These are phyloP conservation scores for Lactuca saligna DNA, from an alignment of 129 eudicot species.

Conservation along the genomic window DNA sequence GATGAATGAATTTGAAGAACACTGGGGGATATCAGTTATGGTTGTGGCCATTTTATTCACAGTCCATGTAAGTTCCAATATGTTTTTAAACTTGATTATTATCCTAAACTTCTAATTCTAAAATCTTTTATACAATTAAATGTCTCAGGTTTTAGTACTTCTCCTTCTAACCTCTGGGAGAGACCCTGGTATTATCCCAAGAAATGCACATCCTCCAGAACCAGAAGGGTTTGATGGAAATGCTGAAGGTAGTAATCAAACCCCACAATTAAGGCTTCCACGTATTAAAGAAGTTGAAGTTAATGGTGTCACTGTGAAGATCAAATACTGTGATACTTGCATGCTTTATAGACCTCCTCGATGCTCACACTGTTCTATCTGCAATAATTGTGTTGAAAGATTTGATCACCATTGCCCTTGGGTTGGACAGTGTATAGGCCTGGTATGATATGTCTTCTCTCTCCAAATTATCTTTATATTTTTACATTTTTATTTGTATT, in stretches of 20 bases:
- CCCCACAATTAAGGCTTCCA: constrained; percentile 87
- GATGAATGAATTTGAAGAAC: constrained; percentile 58
- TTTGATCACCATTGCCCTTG: constrained; percentile 99
- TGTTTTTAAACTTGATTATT: too few relatives aligned
- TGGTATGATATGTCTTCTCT: constrained; percentile 53
- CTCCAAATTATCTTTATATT: background rate
- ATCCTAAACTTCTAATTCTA: background rate
- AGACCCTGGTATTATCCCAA: constrained; percentile 99
- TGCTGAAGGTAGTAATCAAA: constrained; percentile 78
- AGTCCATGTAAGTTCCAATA: constrained; percentile 61
- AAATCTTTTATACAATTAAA: background rate
- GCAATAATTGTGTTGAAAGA: constrained; percentile 96
- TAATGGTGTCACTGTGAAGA: constrained; percentile 84
- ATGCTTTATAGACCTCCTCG: constrained; percentile 99
- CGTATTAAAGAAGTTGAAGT: constrained; percentile 98
- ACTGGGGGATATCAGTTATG: constrained; percentile 74
- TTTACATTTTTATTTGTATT: too few relatives aligned
- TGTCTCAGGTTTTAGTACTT: constrained; percentile 77
- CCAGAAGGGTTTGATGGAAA: constrained; percentile 87
- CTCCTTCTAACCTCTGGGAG: constrained; percentile 92
- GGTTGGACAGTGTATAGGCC: constrained; percentile 99
- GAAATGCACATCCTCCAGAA: constrained; percentile 99
- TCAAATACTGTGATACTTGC: constrained; percentile 98
- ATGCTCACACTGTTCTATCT: constrained; percentile 97
- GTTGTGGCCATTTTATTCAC: constrained; percentile 70